Percentiles rank a stretch among this genome's conserved stretches.
phyloP scores from a whole-genome alignment of 2,329 filamentous ascomycete species.

The Fusarium sp. region DNA sequence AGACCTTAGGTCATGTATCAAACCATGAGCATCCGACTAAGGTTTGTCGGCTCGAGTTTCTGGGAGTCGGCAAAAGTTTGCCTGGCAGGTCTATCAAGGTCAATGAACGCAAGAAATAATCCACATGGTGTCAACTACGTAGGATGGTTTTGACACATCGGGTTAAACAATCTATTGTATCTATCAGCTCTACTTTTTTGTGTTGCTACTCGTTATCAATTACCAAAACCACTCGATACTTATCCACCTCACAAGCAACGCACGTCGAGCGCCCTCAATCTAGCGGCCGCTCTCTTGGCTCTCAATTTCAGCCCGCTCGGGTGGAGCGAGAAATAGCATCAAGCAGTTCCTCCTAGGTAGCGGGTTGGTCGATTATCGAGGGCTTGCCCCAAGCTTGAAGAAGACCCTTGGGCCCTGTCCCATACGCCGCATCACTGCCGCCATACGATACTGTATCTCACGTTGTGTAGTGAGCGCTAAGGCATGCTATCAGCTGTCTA shows the following conservation, averaged over 20 bases:
- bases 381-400: conserved; percentile 22
- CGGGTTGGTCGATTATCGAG: conserved; percentile 3
- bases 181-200: background rate
- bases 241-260: background rate
- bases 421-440: conserved; percentile 8
- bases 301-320: conserved; percentile 41
- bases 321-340: conserved; percentile 40
- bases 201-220: background rate
- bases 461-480: conserved; percentile 2
- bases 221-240: background rate
- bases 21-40: too few species aligned
- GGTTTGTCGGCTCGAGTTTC: too few species aligned
- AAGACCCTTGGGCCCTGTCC: conserved; percentile 3
- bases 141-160: background rate
- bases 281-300: conserved; percentile 47
- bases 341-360: conserved; percentile 11
- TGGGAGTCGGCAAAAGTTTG: too few species aligned
- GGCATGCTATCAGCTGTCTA: background rate
- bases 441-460: background rate
- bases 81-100: conserved; percentile 7
- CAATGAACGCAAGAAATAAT: background rate
- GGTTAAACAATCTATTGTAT: background rate
- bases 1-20: too few species aligned
- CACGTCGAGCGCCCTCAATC: conserved; percentile 47
- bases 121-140: background rate